Percentiles rank a stretch among this genome's conserved stretches.
Evolutionary conservation across 116 monocot genomes (phyloP).

Genomic region (Iris pallida): DNA sequence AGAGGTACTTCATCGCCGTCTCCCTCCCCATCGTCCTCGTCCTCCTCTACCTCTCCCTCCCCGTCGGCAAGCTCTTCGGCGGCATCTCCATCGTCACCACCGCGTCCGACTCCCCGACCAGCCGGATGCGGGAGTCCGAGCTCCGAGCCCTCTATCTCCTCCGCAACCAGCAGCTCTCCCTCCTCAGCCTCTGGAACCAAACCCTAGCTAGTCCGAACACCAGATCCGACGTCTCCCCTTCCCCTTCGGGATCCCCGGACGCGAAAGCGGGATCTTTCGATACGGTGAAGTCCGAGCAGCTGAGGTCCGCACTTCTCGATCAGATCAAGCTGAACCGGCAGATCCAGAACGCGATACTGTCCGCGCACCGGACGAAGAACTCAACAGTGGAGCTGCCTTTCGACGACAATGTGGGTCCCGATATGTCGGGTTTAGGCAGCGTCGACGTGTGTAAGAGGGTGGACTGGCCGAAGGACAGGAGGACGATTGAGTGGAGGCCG

Average conservation of each 20-base stretch:
- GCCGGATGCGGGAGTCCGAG: conserved; percentile 61
- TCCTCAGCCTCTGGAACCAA: conserved; percentile 51
- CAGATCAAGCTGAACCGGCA: conserved; percentile 71
- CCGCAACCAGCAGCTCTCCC: conserved; percentile 46
- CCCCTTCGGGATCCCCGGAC: conserved; percentile 12
- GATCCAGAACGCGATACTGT: conserved; percentile 68
- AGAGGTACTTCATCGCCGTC: conserved; percentile 36
- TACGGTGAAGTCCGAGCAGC: conserved; percentile 29
- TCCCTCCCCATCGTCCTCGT: conserved; percentile 46
- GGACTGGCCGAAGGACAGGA: conserved; percentile 21
- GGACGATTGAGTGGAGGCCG: conserved; percentile 86
- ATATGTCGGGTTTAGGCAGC: conserved; percentile 13
- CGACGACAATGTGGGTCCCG: conserved; percentile 24
- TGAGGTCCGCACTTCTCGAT: conserved; percentile 49
- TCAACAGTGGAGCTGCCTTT: background rate
- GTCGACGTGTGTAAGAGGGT: conserved; percentile 47
- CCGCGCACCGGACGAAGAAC: conserved; percentile 41
- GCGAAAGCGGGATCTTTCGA: too few relatives aligned
- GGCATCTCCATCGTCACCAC: conserved; percentile 11
- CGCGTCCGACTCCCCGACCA: background rate
- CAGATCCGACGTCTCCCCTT: conserved; percentile 6
- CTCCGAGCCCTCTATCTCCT: conserved; percentile 64
- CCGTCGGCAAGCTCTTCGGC: conserved; percentile 30
- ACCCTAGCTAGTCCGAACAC: conserved; percentile 23
- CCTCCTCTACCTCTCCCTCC: conserved; percentile 47